Conservation (phyloP, 805 yeast species). For the Cyberlindnera xylosilytica region DNA sequence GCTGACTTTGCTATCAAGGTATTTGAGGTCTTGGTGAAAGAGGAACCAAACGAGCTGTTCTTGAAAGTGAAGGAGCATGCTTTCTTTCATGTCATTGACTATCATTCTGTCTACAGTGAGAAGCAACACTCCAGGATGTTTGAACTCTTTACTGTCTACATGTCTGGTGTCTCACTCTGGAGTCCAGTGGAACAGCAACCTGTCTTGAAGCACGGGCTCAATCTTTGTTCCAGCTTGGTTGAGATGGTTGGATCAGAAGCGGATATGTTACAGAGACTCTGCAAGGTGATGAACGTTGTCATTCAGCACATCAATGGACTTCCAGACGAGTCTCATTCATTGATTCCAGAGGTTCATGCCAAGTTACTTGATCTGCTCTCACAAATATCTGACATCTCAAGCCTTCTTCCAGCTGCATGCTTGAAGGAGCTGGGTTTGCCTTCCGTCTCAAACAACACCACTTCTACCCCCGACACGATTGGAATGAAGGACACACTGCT, state of each 20-base stretch:
- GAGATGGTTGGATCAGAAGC: neutral
- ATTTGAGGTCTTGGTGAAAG: neutral
- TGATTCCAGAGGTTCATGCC: neutral
- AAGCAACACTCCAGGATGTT: slow-evolving; percentile 3
- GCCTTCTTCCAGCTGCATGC: neutral
- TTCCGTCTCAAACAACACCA: too few species aligned
- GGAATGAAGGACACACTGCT: neutral
- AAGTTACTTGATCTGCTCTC: too few species aligned
- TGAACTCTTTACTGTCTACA: slow-evolving; percentile 2
- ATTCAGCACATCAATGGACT: neutral
- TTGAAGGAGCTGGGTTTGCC: too few species aligned
- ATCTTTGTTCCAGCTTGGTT: slow-evolving; percentile 1
- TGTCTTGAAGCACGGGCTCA: slow-evolving; percentile 6
- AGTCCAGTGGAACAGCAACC: neutral
- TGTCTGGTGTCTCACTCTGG: neutral
- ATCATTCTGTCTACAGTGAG: slow-evolving; percentile 1
- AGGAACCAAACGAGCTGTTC: neutral
- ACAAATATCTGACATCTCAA: too few species aligned
- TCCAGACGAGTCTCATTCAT: neutral
- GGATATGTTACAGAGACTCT: neutral
- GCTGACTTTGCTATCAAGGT: slow-evolving; percentile 6
- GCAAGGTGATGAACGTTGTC: neutral
- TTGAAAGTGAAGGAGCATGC: slow-evolving; percentile 12
- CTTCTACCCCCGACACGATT: too few species aligned
- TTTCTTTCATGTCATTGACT: slow-evolving; percentile 16